A percentile compares a stretch with the other conserved stretches of the same genome.
Evolutionary conservation across 129 eudicot genomes (phyloP).

Genomic region (Apium graveolens): DNA sequence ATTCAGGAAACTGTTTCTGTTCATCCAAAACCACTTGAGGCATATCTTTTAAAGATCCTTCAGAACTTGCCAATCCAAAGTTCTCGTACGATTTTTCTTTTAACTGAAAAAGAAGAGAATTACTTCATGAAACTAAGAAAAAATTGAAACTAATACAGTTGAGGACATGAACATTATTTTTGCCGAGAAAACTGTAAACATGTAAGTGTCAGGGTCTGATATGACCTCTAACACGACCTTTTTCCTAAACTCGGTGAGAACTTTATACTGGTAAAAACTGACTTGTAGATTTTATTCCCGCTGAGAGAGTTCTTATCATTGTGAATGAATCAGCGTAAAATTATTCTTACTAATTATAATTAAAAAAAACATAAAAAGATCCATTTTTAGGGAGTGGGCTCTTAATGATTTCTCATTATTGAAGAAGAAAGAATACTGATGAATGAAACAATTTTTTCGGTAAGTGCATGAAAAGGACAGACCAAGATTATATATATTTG

Average conservation of each 20-base stretch:
- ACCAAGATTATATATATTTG: neutral
- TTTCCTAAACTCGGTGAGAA: neutral
- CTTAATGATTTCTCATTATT: neutral
- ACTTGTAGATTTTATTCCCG: neutral
- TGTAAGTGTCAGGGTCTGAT: neutral
- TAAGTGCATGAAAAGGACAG: neutral
- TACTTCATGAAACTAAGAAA: neutral
- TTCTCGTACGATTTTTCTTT: constrained; percentile 64
- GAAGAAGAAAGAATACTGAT: neutral
- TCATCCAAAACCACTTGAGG: constrained; percentile 35
- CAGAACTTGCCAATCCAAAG: constrained; percentile 36
- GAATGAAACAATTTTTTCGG: neutral
- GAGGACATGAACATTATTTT: neutral
- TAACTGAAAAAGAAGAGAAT: constrained; percentile 32
- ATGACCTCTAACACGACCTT: neutral
- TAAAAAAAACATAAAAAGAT: neutral
- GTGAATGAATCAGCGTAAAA: neutral
- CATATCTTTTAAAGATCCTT: constrained; percentile 39
- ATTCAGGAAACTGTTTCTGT: constrained; percentile 34
- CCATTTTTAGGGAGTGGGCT: neutral
- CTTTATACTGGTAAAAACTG: neutral
- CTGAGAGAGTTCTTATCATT: neutral
- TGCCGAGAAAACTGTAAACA: neutral
- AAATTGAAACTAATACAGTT: neutral
- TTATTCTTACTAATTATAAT: neutral